Conservation (phyloP, 108 stramenopile genomes). For the Chaetoceros muelleri region DNA sequence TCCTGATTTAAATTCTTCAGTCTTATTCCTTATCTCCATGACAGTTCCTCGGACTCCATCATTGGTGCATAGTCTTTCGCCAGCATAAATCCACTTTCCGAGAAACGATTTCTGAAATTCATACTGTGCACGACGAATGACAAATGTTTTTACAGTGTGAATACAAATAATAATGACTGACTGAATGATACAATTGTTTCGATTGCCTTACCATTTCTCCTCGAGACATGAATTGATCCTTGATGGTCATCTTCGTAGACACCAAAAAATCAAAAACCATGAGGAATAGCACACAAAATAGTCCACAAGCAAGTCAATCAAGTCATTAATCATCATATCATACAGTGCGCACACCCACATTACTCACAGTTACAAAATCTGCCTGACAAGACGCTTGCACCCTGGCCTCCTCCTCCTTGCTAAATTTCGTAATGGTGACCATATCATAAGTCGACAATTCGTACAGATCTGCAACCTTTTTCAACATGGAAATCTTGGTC, state of each 20-base stretch:
- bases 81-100: constrained; percentile 76
- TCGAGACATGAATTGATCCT: constrained; percentile 83
- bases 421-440: constrained; percentile 72
- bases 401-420: constrained; percentile 25
- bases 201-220: no score
- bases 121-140: constrained; percentile 15
- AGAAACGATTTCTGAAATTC: constrained; percentile 53
- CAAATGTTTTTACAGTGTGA: background rate
- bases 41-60: constrained; percentile 55
- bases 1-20: constrained; percentile 46
- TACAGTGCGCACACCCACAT: no score
- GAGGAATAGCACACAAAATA: no score
- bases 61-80: constrained; percentile 42
- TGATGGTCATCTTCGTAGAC: no score
- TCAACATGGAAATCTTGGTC: constrained; percentile 70
- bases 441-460: constrained; percentile 64
- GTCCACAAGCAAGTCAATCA: no score
- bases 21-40: constrained; percentile 60
- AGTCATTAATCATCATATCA: no score
- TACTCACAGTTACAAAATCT: constrained; percentile 77
- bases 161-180: no score
- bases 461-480: constrained; percentile 74
- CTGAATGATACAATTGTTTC: no score
- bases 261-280: no score
- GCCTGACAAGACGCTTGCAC: constrained; percentile 59